Conservation (phyloP, 371 early-diverging fungal species). For the Rhizopus delemar region DNA sequence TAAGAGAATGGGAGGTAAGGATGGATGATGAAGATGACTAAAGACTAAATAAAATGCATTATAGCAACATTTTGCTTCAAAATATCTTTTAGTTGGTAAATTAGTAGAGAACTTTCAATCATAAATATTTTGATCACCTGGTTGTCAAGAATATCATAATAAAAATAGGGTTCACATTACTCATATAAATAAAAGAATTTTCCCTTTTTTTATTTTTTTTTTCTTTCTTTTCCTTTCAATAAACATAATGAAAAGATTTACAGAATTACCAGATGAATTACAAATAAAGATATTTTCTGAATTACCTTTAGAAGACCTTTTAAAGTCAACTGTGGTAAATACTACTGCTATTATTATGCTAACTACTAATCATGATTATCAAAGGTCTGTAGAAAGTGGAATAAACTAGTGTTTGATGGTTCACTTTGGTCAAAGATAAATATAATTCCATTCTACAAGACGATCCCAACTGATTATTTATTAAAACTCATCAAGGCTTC, state of each 20-base stretch:
- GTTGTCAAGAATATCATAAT: conserved; percentile 13
- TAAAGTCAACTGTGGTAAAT: conserved; percentile 41
- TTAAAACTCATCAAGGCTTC: conserved; percentile 47
- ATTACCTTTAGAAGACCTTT: conserved; percentile 33
- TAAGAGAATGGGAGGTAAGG: conserved; percentile 70
- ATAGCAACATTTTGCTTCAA: conserved; percentile 21
- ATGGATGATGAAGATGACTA: neutral
- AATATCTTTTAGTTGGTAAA: conserved; percentile 30
- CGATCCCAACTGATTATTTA: conserved; percentile 50
- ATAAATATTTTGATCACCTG: conserved; percentile 18
- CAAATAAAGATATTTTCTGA: conserved; percentile 37
- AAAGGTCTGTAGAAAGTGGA: conserved; percentile 52
- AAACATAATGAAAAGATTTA: conserved; percentile 9
- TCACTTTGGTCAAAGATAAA: conserved; percentile 56
- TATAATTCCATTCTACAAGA: conserved; percentile 50
- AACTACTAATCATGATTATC: neutral
- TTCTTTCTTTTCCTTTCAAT: conserved; percentile 6
- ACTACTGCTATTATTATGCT: neutral
- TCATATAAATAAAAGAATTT: conserved; percentile 4
- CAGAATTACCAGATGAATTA: conserved; percentile 41
- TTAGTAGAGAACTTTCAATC: conserved; percentile 21
- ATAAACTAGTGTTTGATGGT: conserved; percentile 51
- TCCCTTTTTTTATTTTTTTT: conserved; percentile 5
- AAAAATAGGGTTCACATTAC: conserved; percentile 1
- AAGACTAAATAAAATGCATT: neutral